phyloP scores from a whole-genome alignment of 495 filamentous ascomycete genomes.

The Penicillium crystallinum region DNA sequence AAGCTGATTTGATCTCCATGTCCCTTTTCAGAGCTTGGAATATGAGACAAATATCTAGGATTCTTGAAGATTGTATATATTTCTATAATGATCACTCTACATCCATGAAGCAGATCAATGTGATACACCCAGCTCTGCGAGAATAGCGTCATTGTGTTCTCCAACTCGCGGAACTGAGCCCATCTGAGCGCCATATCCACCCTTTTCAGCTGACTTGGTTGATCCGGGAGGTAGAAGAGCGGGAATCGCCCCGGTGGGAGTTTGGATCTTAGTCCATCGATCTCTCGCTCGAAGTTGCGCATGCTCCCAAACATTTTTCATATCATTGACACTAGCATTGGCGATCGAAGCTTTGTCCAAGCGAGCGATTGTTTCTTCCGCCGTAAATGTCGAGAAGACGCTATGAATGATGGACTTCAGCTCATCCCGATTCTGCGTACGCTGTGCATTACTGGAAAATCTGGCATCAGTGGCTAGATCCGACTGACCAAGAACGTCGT shows the following conservation, averaged over 20 bases:
- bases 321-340: conserved; percentile 48
- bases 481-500: conserved; percentile 28
- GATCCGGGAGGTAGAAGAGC: conserved; percentile 41
- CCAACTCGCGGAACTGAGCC: conserved; percentile 36
- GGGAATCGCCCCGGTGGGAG: conserved; percentile 33
- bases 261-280: conserved; percentile 44
- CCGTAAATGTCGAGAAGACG: conserved; percentile 24
- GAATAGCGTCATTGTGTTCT: conserved; percentile 37
- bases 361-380: conserved; percentile 24
- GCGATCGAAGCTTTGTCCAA: conserved; percentile 38
- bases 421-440: conserved; percentile 29
- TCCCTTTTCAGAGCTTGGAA: too few relatives aligned
- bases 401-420: conserved; percentile 29
- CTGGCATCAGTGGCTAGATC: conserved; percentile 29
- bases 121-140: conserved; percentile 28
- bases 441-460: conserved; percentile 33
- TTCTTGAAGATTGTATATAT: not conserved
- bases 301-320: conserved; percentile 47
- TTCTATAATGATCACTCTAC: not conserved
- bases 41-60: too few relatives aligned
- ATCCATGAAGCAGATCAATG: not conserved
- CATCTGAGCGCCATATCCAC: conserved; percentile 23
- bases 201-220: conserved; percentile 12
- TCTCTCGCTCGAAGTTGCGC: conserved; percentile 40
- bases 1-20: not conserved